These are phyloP conservation scores for Castanea crenata DNA, from an alignment of 306 rosid species.

Conservation along the genomic window DNA sequence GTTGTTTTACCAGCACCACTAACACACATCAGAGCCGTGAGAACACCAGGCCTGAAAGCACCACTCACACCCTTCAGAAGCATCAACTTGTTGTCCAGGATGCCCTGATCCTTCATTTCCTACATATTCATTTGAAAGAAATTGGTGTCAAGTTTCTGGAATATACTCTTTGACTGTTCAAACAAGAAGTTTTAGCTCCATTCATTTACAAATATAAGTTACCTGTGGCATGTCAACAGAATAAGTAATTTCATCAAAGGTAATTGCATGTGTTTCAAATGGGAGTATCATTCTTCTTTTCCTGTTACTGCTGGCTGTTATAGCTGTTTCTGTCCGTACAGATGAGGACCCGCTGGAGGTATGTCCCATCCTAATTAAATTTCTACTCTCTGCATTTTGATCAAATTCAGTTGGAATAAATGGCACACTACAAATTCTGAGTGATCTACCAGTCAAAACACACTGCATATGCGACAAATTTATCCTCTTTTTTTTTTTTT, in stretches of 20 bases:
- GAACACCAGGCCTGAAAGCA: conserved; percentile 89
- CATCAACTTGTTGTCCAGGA: conserved; percentile 58
- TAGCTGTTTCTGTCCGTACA: neutral
- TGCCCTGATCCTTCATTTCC: conserved; percentile 70
- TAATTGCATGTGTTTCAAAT: conserved; percentile 40
- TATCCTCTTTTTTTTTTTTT: no score
- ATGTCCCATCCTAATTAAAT: neutral
- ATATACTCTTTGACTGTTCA: no score
- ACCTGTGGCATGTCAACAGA: conserved; percentile 57
- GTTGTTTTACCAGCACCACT: conserved; percentile 97
- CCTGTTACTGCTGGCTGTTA: neutral
- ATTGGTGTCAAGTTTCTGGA: neutral
- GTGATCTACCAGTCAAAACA: neutral
- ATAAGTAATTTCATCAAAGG: conserved; percentile 41
- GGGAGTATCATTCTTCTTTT: conserved; percentile 53
- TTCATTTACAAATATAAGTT: neutral
- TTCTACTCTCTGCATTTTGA: conserved; percentile 11
- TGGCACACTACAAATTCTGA: neutral
- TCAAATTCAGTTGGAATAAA: neutral
- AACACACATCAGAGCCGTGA: conserved; percentile 90
- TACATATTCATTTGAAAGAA: conserved; percentile 1
- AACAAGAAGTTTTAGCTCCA: neutral
- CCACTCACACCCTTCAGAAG: conserved; percentile 81
- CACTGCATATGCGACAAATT: neutral
- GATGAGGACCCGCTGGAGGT: neutral